These are phyloP conservation scores for Zygnema cylindricum DNA, from an alignment of 139 green algal genomes.

Conservation along the genomic window DNA sequence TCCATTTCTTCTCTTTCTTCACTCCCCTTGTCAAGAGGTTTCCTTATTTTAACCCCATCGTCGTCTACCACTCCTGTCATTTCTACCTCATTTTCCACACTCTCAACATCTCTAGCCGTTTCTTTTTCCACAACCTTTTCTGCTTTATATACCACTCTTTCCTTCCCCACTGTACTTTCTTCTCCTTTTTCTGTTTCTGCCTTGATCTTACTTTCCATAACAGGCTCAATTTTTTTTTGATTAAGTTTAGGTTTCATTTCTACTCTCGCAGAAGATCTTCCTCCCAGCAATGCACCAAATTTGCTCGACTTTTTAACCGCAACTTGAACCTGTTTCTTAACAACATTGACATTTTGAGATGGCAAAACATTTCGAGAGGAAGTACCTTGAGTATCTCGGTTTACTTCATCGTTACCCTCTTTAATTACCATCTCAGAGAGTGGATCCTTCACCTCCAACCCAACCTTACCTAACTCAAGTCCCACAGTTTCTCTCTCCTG, in stretches of 20 bases:
- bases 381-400: no score
- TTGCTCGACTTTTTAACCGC: background rate
- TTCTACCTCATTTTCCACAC: background rate
- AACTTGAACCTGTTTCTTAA: background rate
- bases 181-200: background rate
- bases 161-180: slow-evolving; percentile 7
- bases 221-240: no score
- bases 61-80: background rate
- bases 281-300: background rate
- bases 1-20: background rate
- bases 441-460: no score
- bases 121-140: background rate
- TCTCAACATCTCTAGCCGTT: background rate
- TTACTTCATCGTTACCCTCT: no score
- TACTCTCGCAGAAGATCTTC: slow-evolving; percentile 25
- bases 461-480: no score
- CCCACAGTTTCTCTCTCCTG: no score
- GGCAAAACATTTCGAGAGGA: no score
- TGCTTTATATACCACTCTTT: background rate
- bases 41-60: background rate
- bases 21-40: background rate
- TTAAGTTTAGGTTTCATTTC: no score
- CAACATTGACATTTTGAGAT: no score
- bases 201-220: no score
- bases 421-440: no score